Percentiles rank a stretch among this genome's conserved stretches.
Evolutionary conservation across 148 eudicot genomes (phyloP).

Genomic region (Amaranthus hypochondriacus): DNA sequence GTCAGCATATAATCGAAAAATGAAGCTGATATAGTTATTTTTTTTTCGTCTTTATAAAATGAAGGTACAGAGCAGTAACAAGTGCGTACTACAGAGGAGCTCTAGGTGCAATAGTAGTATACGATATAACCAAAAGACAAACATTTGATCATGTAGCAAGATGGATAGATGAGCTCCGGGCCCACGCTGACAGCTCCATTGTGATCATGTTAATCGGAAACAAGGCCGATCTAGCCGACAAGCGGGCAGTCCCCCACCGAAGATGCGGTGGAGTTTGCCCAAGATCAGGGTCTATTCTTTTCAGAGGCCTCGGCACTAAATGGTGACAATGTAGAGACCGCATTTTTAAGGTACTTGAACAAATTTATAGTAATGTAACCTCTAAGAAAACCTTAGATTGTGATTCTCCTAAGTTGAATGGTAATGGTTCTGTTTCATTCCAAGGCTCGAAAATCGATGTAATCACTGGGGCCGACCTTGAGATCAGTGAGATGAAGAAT

Average conservation of each 20-base stretch:
- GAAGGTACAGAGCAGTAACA: slow-evolving; percentile 80
- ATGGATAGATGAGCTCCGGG: slow-evolving; percentile 84
- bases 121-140: slow-evolving; percentile 69
- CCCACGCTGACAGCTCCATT: slow-evolving; percentile 67
- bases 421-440: slow-evolving; percentile 22
- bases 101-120: slow-evolving; percentile 72
- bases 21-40: background rate
- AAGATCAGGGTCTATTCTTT: slow-evolving; percentile 61
- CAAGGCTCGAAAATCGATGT: slow-evolving; percentile 59
- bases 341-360: slow-evolving; percentile 64
- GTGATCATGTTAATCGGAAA: slow-evolving; percentile 76
- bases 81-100: slow-evolving; percentile 95
- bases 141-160: slow-evolving; percentile 71
- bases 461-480: slow-evolving; percentile 43
- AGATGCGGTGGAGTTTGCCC: slow-evolving; percentile 70
- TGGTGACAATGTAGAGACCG: slow-evolving; percentile 76
- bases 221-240: slow-evolving; percentile 69
- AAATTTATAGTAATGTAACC: slow-evolving; percentile 39
- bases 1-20: background rate
- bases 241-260: slow-evolving; percentile 57
- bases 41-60: background rate
- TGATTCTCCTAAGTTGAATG: slow-evolving; percentile 33
- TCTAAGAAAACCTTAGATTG: slow-evolving; percentile 55
- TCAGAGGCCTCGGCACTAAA: slow-evolving; percentile 71
- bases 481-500: slow-evolving; percentile 75